Base-by-base conservation (phyloP, 73 alveolate genomes). In the Paramecium sonneborni region DNA sequence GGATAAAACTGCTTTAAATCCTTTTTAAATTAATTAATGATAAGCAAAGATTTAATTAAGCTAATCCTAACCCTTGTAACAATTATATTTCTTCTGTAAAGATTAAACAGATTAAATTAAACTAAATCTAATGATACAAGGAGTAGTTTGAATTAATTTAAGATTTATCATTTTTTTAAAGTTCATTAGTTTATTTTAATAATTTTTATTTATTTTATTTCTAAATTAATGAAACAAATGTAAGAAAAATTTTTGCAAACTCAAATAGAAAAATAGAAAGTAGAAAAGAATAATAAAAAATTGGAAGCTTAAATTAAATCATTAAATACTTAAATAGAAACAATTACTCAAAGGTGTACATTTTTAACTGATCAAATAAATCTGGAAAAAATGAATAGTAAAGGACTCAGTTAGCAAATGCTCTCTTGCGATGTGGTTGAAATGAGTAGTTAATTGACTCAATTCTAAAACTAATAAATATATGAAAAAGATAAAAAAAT, bases 401-500 rank as follows among this genome's bases (percentile, higher is more conserved):
- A 52, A n/a, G 34, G 32, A 20, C 11, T 18, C 0, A 52, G 23
- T 4, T 3, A n/a, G 2, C 10, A 3, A 20, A 0, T 52, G 10
- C 4, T 52, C 1, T n/a, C 68, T 3, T 15, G 4, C 1, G 84
- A 26, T 1, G 18, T 8, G 6, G 84, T 62, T 14, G 84, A 62
- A 62, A 11, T 62, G 39, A 62, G 48, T 62, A 76, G 90, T 30
- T 15, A 79, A 26, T 79, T 79, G 21, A 44, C 90, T 12, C 55
- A 79, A 44, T 79, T 30, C 24, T 62, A 79, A 79, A 34, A 39
- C 10, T 79, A 23, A 15, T 41, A 79, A 43, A 43, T 79, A 2
- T 43, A 79, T 79, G 44, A 38, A 26, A 39, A 24, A 11, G 90
- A 79, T 39, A 20, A 79, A 43, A 4, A 43, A 20, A 79, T 79